Conservation (phyloP, 1,139 yeast species). For the Candida sojae region DNA sequence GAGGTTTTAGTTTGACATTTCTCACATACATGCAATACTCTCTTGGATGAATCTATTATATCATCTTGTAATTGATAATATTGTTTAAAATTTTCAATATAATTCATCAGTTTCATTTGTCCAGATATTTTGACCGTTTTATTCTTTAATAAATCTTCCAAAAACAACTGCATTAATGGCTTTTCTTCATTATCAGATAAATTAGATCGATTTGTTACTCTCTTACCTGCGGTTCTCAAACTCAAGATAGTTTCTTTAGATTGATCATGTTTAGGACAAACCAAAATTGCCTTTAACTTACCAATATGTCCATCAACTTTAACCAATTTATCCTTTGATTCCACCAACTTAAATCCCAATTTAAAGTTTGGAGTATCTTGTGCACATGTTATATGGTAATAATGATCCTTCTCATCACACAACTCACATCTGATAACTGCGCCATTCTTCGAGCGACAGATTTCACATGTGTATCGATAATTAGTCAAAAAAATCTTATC, state of each 20-base stretch:
- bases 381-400: conserved; percentile 71
- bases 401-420: conserved; percentile 21
- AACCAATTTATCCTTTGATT: conserved; percentile 14
- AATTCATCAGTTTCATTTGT: conserved; percentile 26
- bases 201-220: conserved; percentile 23
- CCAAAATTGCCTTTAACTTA: conserved; percentile 39
- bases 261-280: conserved; percentile 43
- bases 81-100: conserved; percentile 23
- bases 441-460: conserved; percentile 33
- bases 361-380: conserved; percentile 45
- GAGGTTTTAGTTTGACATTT: conserved; percentile 29
- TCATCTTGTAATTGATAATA: conserved; percentile 5
- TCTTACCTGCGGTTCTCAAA: conserved; percentile 35
- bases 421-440: conserved; percentile 31
- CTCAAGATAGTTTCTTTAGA: conserved; percentile 16
- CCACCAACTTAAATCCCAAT: conserved; percentile 47
- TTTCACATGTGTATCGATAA: conserved; percentile 23
- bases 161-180: conserved; percentile 43
- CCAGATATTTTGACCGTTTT: background rate
- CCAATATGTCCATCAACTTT: conserved; percentile 37
- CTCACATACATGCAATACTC: conserved; percentile 16
- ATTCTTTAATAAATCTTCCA: conserved; percentile 40
- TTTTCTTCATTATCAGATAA: conserved; percentile 20
- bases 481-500: conserved; percentile 29
- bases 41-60: background rate